Evolutionary conservation across 176 grass and related monocot genomes (phyloP).

Genomic region (Poa annua): DNA sequence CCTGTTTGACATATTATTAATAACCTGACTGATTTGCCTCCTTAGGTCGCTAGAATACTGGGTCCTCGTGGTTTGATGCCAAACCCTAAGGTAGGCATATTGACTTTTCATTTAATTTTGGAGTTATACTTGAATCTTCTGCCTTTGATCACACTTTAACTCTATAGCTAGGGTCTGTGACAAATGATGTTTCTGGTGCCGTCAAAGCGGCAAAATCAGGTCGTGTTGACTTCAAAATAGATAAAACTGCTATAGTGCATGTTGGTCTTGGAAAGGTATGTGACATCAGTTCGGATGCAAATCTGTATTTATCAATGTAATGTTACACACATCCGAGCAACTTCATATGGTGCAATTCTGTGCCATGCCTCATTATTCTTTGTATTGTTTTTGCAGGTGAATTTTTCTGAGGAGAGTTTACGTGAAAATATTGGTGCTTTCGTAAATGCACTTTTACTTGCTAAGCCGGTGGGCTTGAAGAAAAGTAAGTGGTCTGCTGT

Average conservation of each 20-base stretch:
- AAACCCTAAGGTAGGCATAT: slow-evolving; percentile 84
- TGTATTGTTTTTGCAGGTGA: slow-evolving; percentile 66
- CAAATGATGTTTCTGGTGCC: slow-evolving; percentile 84
- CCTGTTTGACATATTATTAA: slow-evolving; percentile 33
- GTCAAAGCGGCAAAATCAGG: slow-evolving; percentile 93
- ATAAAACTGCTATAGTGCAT: slow-evolving; percentile 99
- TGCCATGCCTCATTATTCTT: slow-evolving; percentile 34
- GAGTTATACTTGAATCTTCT: slow-evolving; percentile 23
- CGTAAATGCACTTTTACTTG: slow-evolving; percentile 90
- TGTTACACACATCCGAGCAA: background rate
- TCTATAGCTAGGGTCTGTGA: slow-evolving; percentile 89
- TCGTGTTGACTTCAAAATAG: slow-evolving; percentile 94
- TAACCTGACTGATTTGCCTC: slow-evolving; percentile 25
- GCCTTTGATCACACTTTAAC: slow-evolving; percentile 29
- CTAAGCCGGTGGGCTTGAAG: slow-evolving; percentile 91
- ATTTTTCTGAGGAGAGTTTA: slow-evolving; percentile 86
- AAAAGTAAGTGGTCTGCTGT: slow-evolving; percentile 71
- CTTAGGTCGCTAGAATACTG: slow-evolving; percentile 91
- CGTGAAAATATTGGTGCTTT: slow-evolving; percentile 98
- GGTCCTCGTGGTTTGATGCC: slow-evolving; percentile 98
- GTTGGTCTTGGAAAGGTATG: slow-evolving; percentile 95
- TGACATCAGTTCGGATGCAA: slow-evolving; percentile 35
- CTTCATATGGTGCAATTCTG: background rate
- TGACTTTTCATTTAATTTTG: slow-evolving; percentile 32
- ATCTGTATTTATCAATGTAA: slow-evolving; percentile 26